Evolutionary conservation across 148 eudicot genomes (phyloP), one percentile per base, ranked within the genome.

Genomic region (Fagopyrum esculentum): DNA sequence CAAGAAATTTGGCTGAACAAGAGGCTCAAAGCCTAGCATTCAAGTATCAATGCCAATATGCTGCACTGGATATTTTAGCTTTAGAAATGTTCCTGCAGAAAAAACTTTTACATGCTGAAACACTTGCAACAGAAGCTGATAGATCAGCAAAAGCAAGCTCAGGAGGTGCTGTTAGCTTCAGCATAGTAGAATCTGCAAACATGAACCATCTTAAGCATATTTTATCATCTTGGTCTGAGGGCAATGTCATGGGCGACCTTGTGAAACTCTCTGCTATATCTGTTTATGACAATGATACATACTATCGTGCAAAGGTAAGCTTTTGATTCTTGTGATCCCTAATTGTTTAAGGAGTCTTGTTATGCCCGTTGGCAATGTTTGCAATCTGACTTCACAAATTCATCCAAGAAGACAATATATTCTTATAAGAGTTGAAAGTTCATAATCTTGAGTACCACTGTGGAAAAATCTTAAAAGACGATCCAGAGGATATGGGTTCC

Each of bases 1-100:
- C 79, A 12, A 83, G 71, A 69, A 77, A 77, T 73, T 85, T 78
- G 50, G 49, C 82, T 68, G 87, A 79, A 73, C 69, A 49, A 71
- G 86, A 89, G 71, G 78, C 88, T 73, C 82, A 73, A 51, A 88
- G 60, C 64, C 30, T 76, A 9, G 78, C 87, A 9, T 87, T 74
- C 80, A 80, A 80, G 51, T 87, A 83, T 82, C 87, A 80, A 45
- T 86, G 90, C 76, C 93, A 88, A 61, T 86, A 90, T 73, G 71
- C 83, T 78, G 89, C 89, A 45, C 77, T 90, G 59, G 87, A 90
- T 77, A 84, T 92, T 51, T 69, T 92, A 77, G 89, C 90, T 46
- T 84, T 82, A 75, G 98, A 92, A 77, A 77, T 81, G 64, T 92
- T 96, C 80, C 76, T 88, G 82, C 94, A 92, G 80, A 90, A 89